phyloP scores from a whole-genome alignment of 805 yeast genomes.

The Priceomyces haplophilus region DNA sequence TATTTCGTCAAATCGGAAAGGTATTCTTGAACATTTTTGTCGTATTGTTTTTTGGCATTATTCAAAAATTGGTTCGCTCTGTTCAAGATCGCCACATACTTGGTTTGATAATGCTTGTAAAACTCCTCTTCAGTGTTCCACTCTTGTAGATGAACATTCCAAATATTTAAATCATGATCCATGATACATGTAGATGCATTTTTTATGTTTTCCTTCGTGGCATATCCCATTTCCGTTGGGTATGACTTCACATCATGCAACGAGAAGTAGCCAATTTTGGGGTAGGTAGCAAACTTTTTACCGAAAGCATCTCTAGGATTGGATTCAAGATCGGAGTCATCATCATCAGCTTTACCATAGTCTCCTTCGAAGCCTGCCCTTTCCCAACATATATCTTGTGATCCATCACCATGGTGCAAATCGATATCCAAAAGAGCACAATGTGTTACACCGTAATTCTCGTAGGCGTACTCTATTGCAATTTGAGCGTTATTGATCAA shows the following conservation, averaged over 20 bases:
- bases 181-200: constrained; percentile 76
- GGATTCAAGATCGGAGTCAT: constrained; percentile 27
- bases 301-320: constrained; percentile 48
- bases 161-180: constrained; percentile 74
- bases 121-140: constrained; percentile 66
- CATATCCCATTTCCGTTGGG: constrained; percentile 78
- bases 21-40: constrained; percentile 29
- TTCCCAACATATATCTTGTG: constrained; percentile 83
- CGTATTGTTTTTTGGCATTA: constrained; percentile 45
- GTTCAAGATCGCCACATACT: constrained; percentile 58
- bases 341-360: constrained; percentile 48
- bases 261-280: constrained; percentile 78
- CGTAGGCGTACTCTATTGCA: constrained; percentile 72
- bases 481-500: constrained; percentile 78
- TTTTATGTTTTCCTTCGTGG: constrained; percentile 64
- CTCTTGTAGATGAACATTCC: constrained; percentile 79
- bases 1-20: constrained; percentile 22
- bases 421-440: constrained; percentile 82
- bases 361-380: constrained; percentile 58
- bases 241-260: constrained; percentile 82
- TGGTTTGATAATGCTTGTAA: constrained; percentile 54
- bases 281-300: constrained; percentile 41
- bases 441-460: constrained; percentile 63
- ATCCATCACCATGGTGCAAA: constrained; percentile 86
- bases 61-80: constrained; percentile 66